Evolutionary conservation across 257 asterid species (phyloP), one percentile per base, ranked within the genome.

Genomic region (Scutellaria baicalensis): DNA sequence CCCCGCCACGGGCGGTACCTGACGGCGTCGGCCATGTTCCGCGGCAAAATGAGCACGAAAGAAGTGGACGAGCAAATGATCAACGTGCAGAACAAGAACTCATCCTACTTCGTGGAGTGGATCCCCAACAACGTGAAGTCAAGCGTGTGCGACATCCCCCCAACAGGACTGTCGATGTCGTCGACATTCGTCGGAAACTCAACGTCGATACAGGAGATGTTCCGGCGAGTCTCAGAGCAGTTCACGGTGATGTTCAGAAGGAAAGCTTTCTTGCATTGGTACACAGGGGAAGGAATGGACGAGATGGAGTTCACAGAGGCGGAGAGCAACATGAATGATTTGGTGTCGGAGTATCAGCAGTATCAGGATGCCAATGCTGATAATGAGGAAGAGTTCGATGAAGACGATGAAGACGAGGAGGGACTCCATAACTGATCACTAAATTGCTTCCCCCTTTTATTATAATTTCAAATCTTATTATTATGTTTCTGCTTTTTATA

Each of bases 261-360:
- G 61, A 84, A 84, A 49, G 95, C 90, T 20, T 88, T 85, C 87
- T 62, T 88, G 83, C 95, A 88, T 59, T 88, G 95, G 95, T 88
- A 88, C 39, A 85, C 88, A 0, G 89, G 80, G 1, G 95, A 88
- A 68, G 89, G 91, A 23, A 88, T 88, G 95, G 90, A 84, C 43
- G 93, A 87, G 77, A 87, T 87, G 93, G 93, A 84, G 72, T 87
- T 87, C 21, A 87, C 93, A 0, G 93, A 85, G 70, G 93, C 93
- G 9, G 90, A 87, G 74, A 87, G 88, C 20, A 87, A 87, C 45
- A 87, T 85, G 94, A 87, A 87, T 39, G 95, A 88, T 80, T 55
- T 88, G 79, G 95, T 88, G 38, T 82, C 90, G 0, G 92, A 88
- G 79, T 88, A 88, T 79, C 95, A 88, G 82, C 92, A 88, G 78